Percentiles rank a stretch among this genome's conserved stretches.
Conservation (phyloP, 768 basidiomycete species). For the Atractiella rhizophila region DNA sequence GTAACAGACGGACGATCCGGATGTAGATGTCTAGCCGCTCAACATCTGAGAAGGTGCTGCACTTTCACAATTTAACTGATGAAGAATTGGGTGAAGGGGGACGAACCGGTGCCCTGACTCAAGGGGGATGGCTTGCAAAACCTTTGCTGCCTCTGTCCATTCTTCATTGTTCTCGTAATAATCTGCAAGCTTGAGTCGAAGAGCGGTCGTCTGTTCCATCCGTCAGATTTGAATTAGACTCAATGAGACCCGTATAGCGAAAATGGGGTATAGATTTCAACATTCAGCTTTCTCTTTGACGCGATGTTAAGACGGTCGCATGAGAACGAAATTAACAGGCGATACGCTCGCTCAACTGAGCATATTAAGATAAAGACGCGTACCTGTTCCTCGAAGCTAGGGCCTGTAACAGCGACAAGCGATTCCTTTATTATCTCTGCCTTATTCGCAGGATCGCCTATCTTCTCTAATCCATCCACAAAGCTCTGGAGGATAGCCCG, state of each 20-base stretch:
- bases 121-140: slow-evolving; percentile 72
- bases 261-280: neutral
- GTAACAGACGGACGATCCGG: slow-evolving; percentile 70
- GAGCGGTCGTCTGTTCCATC: slow-evolving; percentile 38
- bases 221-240: slow-evolving; percentile 5
- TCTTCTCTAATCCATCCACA: too few species aligned
- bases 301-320: neutral
- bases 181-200: slow-evolving; percentile 75
- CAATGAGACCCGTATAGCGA: neutral
- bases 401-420: too few species aligned
- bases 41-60: slow-evolving; percentile 41
- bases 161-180: slow-evolving; percentile 70
- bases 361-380: slow-evolving; percentile 13
- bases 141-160: slow-evolving; percentile 75
- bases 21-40: slow-evolving; percentile 78
- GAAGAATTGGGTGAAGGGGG: neutral
- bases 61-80: neutral
- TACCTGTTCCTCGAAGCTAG: slow-evolving; percentile 93
- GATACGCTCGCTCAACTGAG: neutral
- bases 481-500: too few species aligned
- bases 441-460: too few species aligned
- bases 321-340: neutral
- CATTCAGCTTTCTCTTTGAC: neutral
- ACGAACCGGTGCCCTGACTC: slow-evolving; percentile 64
- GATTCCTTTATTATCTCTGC: too few species aligned